These are phyloP conservation scores for Astragalus glycyphyllos DNA, from an alignment of 306 rosid species.

Conservation along the genomic window DNA sequence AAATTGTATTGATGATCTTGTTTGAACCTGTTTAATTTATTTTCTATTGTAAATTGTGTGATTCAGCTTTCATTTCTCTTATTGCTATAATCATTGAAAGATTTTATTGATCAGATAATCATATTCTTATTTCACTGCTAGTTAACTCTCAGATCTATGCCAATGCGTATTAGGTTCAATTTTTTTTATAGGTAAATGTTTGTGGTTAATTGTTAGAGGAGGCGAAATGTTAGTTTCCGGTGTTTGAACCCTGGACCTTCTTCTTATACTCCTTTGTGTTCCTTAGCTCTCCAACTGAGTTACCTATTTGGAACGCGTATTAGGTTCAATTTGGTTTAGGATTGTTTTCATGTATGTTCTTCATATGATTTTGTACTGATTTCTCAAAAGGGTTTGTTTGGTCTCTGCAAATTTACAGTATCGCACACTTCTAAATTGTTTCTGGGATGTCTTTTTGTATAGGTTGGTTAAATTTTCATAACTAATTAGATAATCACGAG, in stretches of 20 bases:
- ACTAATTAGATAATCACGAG: neutral
- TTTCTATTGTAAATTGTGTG: neutral
- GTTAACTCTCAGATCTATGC: neutral
- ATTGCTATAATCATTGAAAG: neutral
- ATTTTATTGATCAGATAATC: neutral
- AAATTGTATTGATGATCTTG: constrained; percentile 8
- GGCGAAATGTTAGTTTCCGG: too few species aligned
- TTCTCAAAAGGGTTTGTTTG: neutral
- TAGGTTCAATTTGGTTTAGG: neutral
- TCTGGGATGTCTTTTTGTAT: neutral
- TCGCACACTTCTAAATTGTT: neutral
- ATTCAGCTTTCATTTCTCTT: neutral
- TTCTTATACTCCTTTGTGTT: too few species aligned
- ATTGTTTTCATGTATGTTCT: neutral
- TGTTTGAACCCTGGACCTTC: too few species aligned
- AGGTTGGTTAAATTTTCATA: neutral
- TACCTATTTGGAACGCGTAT: too few species aligned
- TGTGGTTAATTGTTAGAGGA: too few species aligned
- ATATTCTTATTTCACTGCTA: constrained; percentile 1
- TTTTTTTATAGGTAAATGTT: too few species aligned
- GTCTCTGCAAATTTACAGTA: too few species aligned
- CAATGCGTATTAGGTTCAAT: neutral
- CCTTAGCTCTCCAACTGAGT: too few species aligned
- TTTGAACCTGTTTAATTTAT: constrained; percentile 16
- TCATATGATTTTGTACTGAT: neutral